Percentiles rank a stretch among this genome's conserved stretches.
Evolutionary conservation across 2,329 filamentous ascomycete genomes (phyloP).

Genomic region (Xylariaceae sp.): DNA sequence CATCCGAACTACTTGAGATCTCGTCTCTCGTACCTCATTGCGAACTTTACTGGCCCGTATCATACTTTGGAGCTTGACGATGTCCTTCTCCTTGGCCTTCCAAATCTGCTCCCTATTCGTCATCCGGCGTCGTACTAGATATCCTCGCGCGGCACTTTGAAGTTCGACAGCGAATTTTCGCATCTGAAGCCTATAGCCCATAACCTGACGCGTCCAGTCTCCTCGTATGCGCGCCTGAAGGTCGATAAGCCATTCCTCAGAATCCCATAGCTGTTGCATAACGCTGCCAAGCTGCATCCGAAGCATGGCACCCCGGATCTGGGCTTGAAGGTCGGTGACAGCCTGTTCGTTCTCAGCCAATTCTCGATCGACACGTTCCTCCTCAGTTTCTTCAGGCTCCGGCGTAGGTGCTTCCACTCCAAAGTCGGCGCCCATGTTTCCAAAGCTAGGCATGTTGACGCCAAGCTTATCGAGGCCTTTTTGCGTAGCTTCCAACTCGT

Average conservation of each 20-base stretch:
- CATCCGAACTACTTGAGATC: conserved; percentile 65
- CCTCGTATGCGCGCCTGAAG: conserved; percentile 87
- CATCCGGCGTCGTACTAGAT: conserved; percentile 70
- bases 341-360: conserved; percentile 74
- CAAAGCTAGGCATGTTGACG: conserved; percentile 95
- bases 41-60: conserved; percentile 72
- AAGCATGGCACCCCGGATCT: conserved; percentile 80
- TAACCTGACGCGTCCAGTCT: conserved; percentile 83
- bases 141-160: conserved; percentile 79
- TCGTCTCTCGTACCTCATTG: conserved; percentile 60
- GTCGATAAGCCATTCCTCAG: conserved; percentile 77
- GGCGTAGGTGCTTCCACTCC: conserved; percentile 77
- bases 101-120: conserved; percentile 69
- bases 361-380: conserved; percentile 84
- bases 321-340: conserved; percentile 83
- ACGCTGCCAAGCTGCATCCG: conserved; percentile 77
- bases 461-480: conserved; percentile 96
- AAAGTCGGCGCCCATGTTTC: conserved; percentile 95
- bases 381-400: conserved; percentile 84
- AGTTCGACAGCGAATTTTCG: conserved; percentile 77
- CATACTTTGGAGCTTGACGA: conserved; percentile 83
- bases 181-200: conserved; percentile 84
- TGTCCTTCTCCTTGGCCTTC: conserved; percentile 71
- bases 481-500: conserved; percentile 95
- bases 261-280: conserved; percentile 91